Base-by-base conservation (phyloP, 1,284 basidiomycete genomes). In the Ceratobasidium sp. region DNA sequence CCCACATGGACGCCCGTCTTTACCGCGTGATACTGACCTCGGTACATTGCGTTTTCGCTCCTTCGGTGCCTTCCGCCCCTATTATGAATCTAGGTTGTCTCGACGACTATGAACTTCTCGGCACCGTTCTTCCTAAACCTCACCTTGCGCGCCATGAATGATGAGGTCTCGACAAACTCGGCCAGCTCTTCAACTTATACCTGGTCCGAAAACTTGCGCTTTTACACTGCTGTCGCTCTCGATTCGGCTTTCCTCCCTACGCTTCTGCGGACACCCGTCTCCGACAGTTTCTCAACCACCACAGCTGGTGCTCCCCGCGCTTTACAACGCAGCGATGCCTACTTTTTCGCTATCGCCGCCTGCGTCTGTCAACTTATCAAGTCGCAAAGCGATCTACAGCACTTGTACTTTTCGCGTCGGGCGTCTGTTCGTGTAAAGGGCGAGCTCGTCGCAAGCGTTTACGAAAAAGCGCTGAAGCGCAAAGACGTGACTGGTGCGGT, bases 391-490 rank as follows among this genome's bases (percentile, higher is more conserved):
- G 75, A 62, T 38, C 56, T 79, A 3, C 78, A 79, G 52, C 57
- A 70, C 23, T 44, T 79, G 7, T 79, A 77, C 52, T 52, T 52
- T 42, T 44, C 50, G 13, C 75, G 78, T 23, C 38, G 75, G 6
- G 75, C 67, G 7, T 38, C 50, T 4, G 40, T 71, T 26, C 66
- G 78, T 40, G 56, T 54, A 23, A 59, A 77, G 26, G 57, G 46
- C 42, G 78, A 79, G 42, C 59, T 77, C 33, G 67, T 79, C 17
- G 74, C 57, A 28, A 70, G 73, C 48, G 65, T 79, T 6, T 79
- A 77, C 40, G 78, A 77, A 57, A 79, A 79, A 42, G 75, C 75
- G 13, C 28, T 79, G 28, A 67, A 57, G 38, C 48, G 78, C 13
- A 77, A 69, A 23, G 78, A 79, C 56, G 70, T 77, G 13, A 26